A percentile compares a stretch with the other conserved stretches of the same genome.
Conservation (phyloP, 1,139 yeast species). For the Candida albicans region DNA sequence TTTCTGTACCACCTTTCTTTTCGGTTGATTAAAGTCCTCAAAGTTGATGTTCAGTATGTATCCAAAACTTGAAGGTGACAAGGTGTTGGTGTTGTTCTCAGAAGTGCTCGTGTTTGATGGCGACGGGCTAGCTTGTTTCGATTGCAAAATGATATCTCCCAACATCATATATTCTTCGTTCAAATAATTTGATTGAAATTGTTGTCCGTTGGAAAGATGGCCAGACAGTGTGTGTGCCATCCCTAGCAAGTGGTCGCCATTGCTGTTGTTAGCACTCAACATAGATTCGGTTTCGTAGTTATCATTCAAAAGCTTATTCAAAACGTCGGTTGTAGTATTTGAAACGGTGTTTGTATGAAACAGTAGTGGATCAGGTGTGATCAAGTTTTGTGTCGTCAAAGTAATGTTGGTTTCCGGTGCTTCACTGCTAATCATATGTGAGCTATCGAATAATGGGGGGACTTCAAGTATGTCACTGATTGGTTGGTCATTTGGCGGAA, state of each 20-base stretch:
- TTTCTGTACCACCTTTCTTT: constrained; percentile 18
- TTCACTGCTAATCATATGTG: constrained; percentile 1
- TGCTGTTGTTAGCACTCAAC: constrained; percentile 1
- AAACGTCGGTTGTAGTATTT: constrained; percentile 42
- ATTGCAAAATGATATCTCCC: constrained; percentile 52
- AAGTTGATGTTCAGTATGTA: constrained; percentile 11
- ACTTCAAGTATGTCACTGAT: constrained; percentile 8
- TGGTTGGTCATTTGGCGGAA: not conserved
- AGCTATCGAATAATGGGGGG: constrained; percentile 4
- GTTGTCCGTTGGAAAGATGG: constrained; percentile 2
- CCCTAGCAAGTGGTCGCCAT: constrained; percentile 1
- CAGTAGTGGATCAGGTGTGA: constrained; percentile 7
- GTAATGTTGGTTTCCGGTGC: not conserved
- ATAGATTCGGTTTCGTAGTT: constrained; percentile 11
- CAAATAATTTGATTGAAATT: constrained; percentile 34
- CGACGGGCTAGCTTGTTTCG: constrained; percentile 55
- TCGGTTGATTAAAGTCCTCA: constrained; percentile 14
- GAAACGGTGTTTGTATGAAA: constrained; percentile 23
- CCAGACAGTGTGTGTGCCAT: constrained; percentile 1
- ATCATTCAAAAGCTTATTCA: constrained; percentile 26
- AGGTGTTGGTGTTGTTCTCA: constrained; percentile 19
- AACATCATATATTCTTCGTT: constrained; percentile 61
- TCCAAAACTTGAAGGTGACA: constrained; percentile 18
- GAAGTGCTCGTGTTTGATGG: constrained; percentile 34
- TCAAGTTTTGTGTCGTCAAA: constrained; percentile 4